phyloP scores from a whole-genome alignment of 305 asterid species.

The Nicotiana rustica region DNA sequence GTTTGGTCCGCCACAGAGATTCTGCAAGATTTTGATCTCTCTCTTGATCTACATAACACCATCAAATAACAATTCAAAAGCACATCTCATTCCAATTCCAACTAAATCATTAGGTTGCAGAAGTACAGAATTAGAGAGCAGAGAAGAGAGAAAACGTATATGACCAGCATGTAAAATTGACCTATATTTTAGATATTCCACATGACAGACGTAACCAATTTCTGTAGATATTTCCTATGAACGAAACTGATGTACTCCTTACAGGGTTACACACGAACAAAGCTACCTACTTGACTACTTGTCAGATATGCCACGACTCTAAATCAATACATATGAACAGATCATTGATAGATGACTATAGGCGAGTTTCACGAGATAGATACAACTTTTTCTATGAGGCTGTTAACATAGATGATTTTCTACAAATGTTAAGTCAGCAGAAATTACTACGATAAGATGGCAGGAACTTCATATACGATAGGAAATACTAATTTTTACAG shows the following conservation, averaged over 20 bases:
- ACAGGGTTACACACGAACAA: slow-evolving; percentile 2
- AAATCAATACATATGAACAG: not conserved
- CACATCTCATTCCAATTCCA: not conserved
- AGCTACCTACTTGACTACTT: not conserved
- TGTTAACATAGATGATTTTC: not conserved
- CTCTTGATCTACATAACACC: slow-evolving; percentile 60
- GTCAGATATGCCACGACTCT: not conserved
- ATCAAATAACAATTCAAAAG: slow-evolving; percentile 34
- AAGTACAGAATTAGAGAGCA: slow-evolving; percentile 22
- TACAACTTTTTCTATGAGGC: not conserved
- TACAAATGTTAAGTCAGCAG: not conserved
- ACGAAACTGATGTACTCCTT: not conserved
- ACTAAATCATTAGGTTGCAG: slow-evolving; percentile 24
- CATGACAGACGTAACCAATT: not conserved
- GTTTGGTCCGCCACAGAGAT: slow-evolving; percentile 72
- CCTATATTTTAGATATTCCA: slow-evolving; percentile 5
- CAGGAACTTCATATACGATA: not conserved
- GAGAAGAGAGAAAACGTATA: not conserved
- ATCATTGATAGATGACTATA: not conserved
- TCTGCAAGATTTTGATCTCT: slow-evolving; percentile 77
- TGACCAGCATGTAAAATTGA: not conserved
- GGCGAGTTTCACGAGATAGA: slow-evolving; percentile 2
- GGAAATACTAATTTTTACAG: not conserved
- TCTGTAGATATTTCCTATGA: not conserved
- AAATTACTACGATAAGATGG: not conserved